phyloP scores from a whole-genome alignment of 2,329 filamentous ascomycete genomes.

The Beauveria sp. region DNA sequence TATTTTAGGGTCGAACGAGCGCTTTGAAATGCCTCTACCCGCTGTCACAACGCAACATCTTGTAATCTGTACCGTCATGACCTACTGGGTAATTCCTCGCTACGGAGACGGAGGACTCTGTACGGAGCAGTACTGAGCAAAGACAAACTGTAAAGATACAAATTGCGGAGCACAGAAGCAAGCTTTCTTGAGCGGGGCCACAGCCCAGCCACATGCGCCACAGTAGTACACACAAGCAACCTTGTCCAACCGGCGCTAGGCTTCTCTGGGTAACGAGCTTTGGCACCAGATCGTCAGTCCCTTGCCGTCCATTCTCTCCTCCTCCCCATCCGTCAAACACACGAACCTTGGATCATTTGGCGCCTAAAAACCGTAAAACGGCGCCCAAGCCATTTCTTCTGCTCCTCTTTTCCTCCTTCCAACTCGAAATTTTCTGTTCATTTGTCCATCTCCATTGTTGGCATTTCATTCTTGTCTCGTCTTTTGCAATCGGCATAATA shows the following conservation, averaged over 20 bases:
- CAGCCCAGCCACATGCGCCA: not conserved
- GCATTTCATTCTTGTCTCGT: not conserved
- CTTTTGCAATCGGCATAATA: not conserved
- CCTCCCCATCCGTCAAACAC: not conserved
- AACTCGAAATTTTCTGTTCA: not conserved
- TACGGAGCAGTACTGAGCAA: no score
- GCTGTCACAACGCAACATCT: no score
- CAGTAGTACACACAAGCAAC: not conserved
- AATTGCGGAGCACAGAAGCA: not conserved
- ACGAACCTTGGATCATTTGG: not conserved
- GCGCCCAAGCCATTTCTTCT: not conserved
- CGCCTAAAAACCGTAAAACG: not conserved
- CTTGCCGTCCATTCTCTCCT: not conserved
- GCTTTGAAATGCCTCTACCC: no score
- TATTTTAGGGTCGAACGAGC: no score
- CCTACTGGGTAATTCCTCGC: no score
- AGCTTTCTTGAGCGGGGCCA: not conserved
- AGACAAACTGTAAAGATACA: no score
- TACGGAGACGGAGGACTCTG: no score
- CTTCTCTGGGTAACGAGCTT: not conserved
- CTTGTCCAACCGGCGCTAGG: not conserved
- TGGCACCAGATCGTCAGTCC: not conserved
- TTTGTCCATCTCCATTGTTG: not conserved
- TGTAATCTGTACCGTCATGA: no score
- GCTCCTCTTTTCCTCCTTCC: not conserved